A percentile compares a stretch with the other conserved stretches of the same genome.
Evolutionary conservation across 148 eudicot species (phyloP).

Genomic region (Gaultheria prostrata): DNA sequence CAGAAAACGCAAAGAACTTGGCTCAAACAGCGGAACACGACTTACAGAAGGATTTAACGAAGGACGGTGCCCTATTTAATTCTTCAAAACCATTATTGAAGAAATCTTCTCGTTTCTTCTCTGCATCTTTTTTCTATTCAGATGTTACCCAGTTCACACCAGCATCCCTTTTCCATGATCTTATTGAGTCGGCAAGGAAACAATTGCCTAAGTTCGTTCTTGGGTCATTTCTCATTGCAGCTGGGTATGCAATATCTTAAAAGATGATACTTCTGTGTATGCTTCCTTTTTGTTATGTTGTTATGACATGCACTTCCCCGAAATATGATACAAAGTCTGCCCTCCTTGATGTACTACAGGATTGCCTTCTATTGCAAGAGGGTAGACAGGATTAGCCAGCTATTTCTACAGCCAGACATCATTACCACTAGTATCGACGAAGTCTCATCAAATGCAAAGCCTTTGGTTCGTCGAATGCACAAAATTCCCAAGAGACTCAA

Average conservation of each 20-base stretch:
- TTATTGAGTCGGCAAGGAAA: conserved; percentile 64
- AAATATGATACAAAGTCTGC: conserved; percentile 3
- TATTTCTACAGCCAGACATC: conserved; percentile 57
- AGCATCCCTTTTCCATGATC: conserved; percentile 58
- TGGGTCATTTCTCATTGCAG: conserved; percentile 74
- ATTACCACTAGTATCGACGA: conserved; percentile 73
- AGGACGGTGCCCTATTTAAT: conserved; percentile 58
- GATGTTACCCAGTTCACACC: conserved; percentile 77
- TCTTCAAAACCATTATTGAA: conserved; percentile 70
- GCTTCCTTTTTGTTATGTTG: not conserved
- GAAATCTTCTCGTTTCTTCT: conserved; percentile 94
- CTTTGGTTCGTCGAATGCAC: conserved; percentile 63
- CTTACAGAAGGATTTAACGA: conserved; percentile 54
- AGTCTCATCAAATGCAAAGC: conserved; percentile 67
- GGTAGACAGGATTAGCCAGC: conserved; percentile 41
- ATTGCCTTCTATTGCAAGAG: conserved; percentile 49
- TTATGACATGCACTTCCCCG: not conserved
- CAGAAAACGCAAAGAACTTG: conserved; percentile 51
- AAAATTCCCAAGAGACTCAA: conserved; percentile 58
- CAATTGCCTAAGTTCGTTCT: conserved; percentile 81
- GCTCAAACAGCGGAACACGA: conserved; percentile 62
- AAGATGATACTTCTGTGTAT: not conserved
- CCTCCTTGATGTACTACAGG: conserved; percentile 42
- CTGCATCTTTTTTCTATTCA: conserved; percentile 90
- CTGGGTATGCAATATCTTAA: conserved; percentile 61